Evolutionary conservation across 129 eudicot genomes (phyloP).

Genomic region (Daucus carota): DNA sequence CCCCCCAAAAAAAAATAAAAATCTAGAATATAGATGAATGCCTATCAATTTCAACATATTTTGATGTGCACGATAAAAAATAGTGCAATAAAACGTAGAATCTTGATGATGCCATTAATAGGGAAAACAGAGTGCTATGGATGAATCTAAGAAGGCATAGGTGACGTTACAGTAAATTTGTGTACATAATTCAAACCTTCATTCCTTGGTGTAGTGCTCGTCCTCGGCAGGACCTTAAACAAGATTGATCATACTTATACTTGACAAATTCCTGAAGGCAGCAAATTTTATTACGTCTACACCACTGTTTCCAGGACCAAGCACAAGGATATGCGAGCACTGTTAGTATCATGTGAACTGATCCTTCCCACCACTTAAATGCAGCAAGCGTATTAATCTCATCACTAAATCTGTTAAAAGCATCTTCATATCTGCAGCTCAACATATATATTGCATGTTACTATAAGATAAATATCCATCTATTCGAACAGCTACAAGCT

Average conservation of each 20-base stretch:
- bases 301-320: slow-evolving; percentile 96
- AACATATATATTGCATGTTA: not conserved
- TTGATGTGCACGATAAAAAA: not conserved
- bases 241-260: slow-evolving; percentile 83
- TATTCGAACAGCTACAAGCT: not conserved
- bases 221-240: slow-evolving; percentile 77
- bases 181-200: slow-evolving; percentile 39
- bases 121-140: not conserved
- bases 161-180: not conserved
- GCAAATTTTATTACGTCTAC: slow-evolving; percentile 63
- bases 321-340: slow-evolving; percentile 85
- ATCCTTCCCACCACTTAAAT: slow-evolving; percentile 96
- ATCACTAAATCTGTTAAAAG: slow-evolving; percentile 73
- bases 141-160: not conserved
- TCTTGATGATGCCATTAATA: not conserved
- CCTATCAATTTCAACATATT: not conserved
- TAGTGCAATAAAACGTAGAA: not conserved
- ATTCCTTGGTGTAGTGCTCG: slow-evolving; percentile 87
- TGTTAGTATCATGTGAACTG: slow-evolving; percentile 74
- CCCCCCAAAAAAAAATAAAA: no score
- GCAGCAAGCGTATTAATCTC: slow-evolving; percentile 77
- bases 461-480: not conserved
- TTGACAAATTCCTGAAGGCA: slow-evolving; percentile 81
- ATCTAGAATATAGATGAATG: not conserved
- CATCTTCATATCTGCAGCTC: slow-evolving; percentile 82